These are phyloP conservation scores for Emergomyces africanus DNA, from an alignment of 2,329 filamentous ascomycete genomes.

Conservation along the genomic window DNA sequence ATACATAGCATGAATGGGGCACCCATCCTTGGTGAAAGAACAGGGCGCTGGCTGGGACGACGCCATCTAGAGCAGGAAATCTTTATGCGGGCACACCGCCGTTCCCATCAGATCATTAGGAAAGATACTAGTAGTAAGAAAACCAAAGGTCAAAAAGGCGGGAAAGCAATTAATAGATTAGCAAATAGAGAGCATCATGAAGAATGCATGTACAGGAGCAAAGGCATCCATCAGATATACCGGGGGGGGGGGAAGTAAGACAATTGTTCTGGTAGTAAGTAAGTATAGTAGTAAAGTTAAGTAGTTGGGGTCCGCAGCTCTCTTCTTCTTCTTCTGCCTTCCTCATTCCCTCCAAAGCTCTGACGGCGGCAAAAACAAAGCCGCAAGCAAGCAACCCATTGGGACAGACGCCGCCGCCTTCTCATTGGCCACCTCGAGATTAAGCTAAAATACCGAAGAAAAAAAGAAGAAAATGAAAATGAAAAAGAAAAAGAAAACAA, in stretches of 20 bases:
- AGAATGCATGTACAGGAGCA: not conserved
- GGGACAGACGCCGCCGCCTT: too few species aligned
- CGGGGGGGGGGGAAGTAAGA: too few species aligned
- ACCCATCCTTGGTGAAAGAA: constrained; percentile 29
- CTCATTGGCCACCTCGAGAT: constrained; percentile 2
- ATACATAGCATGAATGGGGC: constrained; percentile 35
- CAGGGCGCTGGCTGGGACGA: constrained; percentile 26
- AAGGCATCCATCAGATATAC: too few species aligned
- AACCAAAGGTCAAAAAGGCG: not conserved
- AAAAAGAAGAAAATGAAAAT: not conserved
- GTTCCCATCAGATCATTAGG: not conserved
- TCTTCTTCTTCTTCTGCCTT: too few species aligned
- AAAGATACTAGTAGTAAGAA: not conserved
- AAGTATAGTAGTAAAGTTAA: too few species aligned
- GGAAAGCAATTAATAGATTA: not conserved
- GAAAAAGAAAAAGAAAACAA: not conserved
- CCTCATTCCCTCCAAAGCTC: too few species aligned
- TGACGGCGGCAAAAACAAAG: too few species aligned
- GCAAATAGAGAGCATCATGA: not conserved
- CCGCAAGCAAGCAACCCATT: too few species aligned
- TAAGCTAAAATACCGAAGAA: not conserved
- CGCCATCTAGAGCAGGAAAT: constrained; percentile 20
- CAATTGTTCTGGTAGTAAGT: too few species aligned
- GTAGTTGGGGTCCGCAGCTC: not conserved
- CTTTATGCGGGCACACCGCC: constrained; percentile 14